A percentile compares a stretch with the other conserved stretches of the same genome.
phyloP scores from a whole-genome alignment of 73 alveolate genomes.

The Tetrahymena malaccensis region DNA sequence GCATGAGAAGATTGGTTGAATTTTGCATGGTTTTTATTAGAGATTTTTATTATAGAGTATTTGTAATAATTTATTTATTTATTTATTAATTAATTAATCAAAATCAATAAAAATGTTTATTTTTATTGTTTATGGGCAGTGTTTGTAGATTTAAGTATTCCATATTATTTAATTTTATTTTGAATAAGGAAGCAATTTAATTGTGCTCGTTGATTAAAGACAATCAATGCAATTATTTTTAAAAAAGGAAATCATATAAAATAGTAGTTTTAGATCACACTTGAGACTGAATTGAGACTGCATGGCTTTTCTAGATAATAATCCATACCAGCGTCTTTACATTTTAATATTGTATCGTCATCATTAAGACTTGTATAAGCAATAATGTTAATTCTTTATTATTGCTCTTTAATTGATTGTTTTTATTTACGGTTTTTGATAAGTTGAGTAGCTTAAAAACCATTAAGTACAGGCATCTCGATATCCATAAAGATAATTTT shows the following conservation, averaged over 20 bases:
- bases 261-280: neutral
- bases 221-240: too few species aligned
- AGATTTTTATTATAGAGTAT: too few species aligned
- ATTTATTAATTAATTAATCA: too few species aligned
- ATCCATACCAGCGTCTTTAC: neutral
- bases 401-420: neutral
- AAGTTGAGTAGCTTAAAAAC: conserved; percentile 9
- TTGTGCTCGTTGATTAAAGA: too few species aligned
- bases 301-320: neutral
- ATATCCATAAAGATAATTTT: conserved; percentile 33
- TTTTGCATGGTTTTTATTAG: too few species aligned
- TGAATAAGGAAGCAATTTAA: neutral
- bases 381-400: neutral
- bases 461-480: conserved; percentile 29
- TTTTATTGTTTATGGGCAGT: too few species aligned
- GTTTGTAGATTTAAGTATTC: too few species aligned
- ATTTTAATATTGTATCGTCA: neutral
- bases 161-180: neutral
- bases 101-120: too few species aligned
- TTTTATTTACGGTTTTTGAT: neutral
- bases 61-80: too few species aligned
- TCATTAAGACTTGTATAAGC: neutral
- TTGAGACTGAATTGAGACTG: neutral
- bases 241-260: neutral
- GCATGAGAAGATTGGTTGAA: too few species aligned